Evolutionary conservation across 2,329 filamentous ascomycete genomes (phyloP), one percentile per base, ranked within the genome.

Genomic region (Hypoxylon sp.): DNA sequence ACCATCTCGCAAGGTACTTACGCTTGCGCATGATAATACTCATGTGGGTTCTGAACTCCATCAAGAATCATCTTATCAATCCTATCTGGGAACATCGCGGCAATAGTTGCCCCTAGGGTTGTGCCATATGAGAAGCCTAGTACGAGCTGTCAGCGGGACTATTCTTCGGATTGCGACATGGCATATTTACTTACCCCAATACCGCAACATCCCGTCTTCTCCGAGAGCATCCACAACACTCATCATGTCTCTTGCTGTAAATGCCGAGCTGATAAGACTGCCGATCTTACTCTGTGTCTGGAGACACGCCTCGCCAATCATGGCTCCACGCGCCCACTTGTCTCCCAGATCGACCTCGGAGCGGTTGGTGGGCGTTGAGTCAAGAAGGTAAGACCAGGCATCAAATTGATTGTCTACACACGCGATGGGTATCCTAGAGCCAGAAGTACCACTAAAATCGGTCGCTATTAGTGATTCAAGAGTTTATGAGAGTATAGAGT

Each of bases 71-170:
- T 56, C 32, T 72, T 73, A 20, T 79, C 79, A 20, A 82, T 73
- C 38, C 76, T 72, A 20, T 81, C 77, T 0, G 80, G 81, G 60
- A 81, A 81, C 76, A 83, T 79, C 18, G 78, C 76, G 5, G 78
- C 78, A 11, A 78, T 69, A 0, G 76, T 80, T 2, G 73, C 71
- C 5, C 81, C 81, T 1, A 83, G 66, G 4, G 76, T 68, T 1
- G 78, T 79, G 12, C 80, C 80, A 55, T 82, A 82, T 1, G 79
- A 81, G 60, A 78, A 70, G 6, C 80, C 79, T 78, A 38, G 28
- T 48, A 14, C 8, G 4, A 2, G 12, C 28, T 30, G 51, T 72
- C 24, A 71, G 67, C 56, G n/a, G 24, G 2, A 20, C 7, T 18
- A 22, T 4, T 2, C 9, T 6, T 7, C 5, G 11, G 12, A 20